A percentile compares a stretch with the other conserved stretches of the same genome.
Conservation (phyloP, 352 stramenopile species). For the Globisporangium spinosum region DNA sequence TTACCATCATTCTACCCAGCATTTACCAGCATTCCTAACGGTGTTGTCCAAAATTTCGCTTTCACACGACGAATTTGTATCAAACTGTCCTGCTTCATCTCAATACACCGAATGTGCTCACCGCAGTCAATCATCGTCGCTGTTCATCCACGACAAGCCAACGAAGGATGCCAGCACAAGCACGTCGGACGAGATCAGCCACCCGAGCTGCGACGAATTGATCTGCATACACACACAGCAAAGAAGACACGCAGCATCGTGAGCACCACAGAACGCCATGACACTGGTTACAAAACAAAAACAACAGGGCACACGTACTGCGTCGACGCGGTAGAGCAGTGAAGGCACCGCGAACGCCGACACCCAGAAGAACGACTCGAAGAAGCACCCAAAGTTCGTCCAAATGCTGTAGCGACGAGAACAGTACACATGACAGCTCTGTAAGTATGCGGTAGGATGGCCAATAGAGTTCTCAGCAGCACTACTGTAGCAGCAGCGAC, state of each 20-base stretch:
- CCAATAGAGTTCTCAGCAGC: neutral
- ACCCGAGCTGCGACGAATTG: constrained; percentile 51
- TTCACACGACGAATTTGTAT: neutral
- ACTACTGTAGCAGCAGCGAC: neutral
- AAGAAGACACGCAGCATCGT: neutral
- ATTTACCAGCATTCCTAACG: neutral
- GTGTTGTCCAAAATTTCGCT: neutral
- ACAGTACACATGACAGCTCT: neutral
- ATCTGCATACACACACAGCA: constrained; percentile 28
- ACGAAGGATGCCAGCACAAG: constrained; percentile 64
- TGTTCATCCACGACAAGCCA: constrained; percentile 37
- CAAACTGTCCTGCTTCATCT: neutral
- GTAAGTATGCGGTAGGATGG: neutral
- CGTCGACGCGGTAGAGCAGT: constrained; percentile 60
- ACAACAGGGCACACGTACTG: constrained; percentile 33
- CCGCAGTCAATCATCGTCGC: constrained; percentile 20
- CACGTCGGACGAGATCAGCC: constrained; percentile 55
- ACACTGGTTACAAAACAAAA: neutral
- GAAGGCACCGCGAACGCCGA: constrained; percentile 57
- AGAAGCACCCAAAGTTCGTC: constrained; percentile 70
- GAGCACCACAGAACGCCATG: neutral
- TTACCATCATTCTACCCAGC: neutral
- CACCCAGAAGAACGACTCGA: constrained; percentile 71
- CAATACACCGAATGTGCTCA: neutral
- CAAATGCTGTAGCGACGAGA: constrained; percentile 25